Percentiles rank a stretch among this genome's conserved stretches.
These are phyloP conservation scores for Apiospora pterosperma DNA, from an alignment of 2,329 filamentous ascomycete species.

Conservation along the genomic window DNA sequence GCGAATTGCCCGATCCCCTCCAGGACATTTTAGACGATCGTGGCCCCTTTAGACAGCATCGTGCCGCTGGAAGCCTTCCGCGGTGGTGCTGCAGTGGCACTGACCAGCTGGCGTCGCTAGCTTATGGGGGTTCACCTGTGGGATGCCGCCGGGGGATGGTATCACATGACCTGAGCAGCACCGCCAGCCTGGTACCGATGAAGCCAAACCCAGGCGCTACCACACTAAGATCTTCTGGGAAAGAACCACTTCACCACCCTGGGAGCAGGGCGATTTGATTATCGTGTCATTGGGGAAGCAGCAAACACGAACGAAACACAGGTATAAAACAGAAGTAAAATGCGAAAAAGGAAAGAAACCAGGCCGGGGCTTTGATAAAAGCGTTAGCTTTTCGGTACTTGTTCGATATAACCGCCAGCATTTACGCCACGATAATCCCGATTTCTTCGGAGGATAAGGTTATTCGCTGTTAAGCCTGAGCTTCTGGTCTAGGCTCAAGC, in stretches of 20 bases:
- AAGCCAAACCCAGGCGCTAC: background rate
- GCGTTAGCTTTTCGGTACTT: background rate
- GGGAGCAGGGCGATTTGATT: background rate
- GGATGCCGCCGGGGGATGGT: background rate
- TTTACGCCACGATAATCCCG: background rate
- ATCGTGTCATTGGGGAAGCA: background rate
- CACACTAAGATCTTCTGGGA: background rate
- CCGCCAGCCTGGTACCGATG: slow-evolving; percentile 2
- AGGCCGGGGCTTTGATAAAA: background rate
- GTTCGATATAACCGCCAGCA: background rate
- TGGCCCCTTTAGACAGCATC: background rate
- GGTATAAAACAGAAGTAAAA: background rate
- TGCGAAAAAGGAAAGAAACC: background rate
- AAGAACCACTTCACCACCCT: background rate
- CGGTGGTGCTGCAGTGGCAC: background rate
- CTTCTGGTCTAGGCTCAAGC: too few species aligned
- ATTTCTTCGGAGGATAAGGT: background rate
- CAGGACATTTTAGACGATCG: background rate
- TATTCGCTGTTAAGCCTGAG: background rate
- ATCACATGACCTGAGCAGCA: background rate
- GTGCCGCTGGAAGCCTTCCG: background rate
- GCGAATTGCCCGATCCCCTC: background rate
- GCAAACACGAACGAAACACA: background rate
- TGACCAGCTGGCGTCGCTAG: slow-evolving; percentile 1
- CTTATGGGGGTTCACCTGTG: background rate